These are phyloP conservation scores for Malus hybrid DNA, from an alignment of 331 rosid species.

Conservation along the genomic window DNA sequence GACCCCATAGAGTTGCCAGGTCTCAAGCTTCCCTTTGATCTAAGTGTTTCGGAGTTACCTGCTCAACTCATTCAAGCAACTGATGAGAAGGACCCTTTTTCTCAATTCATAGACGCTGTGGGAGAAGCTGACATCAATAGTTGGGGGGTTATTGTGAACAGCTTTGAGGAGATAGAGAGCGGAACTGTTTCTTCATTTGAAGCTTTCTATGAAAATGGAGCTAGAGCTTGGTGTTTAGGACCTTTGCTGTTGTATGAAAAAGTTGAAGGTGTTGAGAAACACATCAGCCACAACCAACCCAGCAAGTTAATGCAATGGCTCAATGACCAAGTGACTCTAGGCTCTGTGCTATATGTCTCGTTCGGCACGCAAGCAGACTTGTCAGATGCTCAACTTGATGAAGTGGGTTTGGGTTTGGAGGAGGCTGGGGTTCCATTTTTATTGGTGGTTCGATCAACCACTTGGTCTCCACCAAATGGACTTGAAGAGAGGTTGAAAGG, in stretches of 20 bases:
- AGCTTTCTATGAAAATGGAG: constrained; percentile 10
- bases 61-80: background rate
- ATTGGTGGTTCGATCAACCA: constrained; percentile 16
- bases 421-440: constrained; percentile 16
- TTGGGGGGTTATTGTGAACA: constrained; percentile 24
- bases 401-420: constrained; percentile 21
- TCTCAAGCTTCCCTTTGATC: constrained; percentile 16
- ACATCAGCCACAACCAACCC: background rate
- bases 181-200: constrained; percentile 7
- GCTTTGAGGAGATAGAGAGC: constrained; percentile 11
- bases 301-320: constrained; percentile 1
- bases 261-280: background rate
- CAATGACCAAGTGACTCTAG: background rate
- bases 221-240: constrained; percentile 25
- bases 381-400: constrained; percentile 23
- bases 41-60: constrained; percentile 8
- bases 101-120: background rate
- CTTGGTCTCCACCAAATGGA: constrained; percentile 16
- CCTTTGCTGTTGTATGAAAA: constrained; percentile 6
- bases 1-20: constrained; percentile 11
- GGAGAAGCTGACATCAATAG: constrained; percentile 14
- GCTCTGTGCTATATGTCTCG: constrained; percentile 14
- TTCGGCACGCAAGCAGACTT: constrained; percentile 25
- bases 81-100: background rate
- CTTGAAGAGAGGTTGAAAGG: constrained; percentile 5